These are phyloP conservation scores for Hansfordia pulvinata DNA, from an alignment of 2,329 filamentous ascomycete genomes.

Conservation along the genomic window DNA sequence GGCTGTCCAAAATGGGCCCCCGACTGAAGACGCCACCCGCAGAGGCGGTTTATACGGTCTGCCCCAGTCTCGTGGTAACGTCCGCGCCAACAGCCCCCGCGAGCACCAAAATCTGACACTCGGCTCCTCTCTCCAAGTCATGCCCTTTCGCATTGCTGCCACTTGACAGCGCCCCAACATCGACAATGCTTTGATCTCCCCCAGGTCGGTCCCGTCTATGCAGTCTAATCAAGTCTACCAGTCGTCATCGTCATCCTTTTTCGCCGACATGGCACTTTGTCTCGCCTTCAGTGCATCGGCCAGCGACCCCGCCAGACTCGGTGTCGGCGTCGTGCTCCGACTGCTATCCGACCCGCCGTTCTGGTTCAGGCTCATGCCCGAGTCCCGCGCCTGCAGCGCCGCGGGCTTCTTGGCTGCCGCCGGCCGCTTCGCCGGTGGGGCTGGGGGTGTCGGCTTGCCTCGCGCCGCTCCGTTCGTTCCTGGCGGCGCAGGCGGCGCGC, in stretches of 20 bases:
- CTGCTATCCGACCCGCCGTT: constrained; percentile 47
- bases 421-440: constrained; percentile 70
- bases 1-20: too few species aligned
- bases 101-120: too few species aligned
- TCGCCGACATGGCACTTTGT: constrained; percentile 63
- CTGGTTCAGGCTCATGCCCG: constrained; percentile 46
- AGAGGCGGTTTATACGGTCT: too few species aligned
- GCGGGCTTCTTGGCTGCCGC: constrained; percentile 58
- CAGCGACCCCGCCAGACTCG: constrained; percentile 58
- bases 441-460: constrained; percentile 59
- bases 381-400: constrained; percentile 58
- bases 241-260: constrained; percentile 56
- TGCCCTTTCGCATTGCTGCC: too few species aligned
- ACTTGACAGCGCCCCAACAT: too few species aligned
- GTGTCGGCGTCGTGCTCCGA: constrained; percentile 57
- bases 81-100: too few species aligned
- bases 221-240: constrained; percentile 31
- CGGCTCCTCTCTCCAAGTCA: too few species aligned
- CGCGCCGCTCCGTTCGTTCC: constrained; percentile 30
- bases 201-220: constrained; percentile 6
- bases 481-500: constrained; percentile 53
- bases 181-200: too few species aligned
- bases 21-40: too few species aligned
- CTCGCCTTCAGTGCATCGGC: constrained; percentile 68
- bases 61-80: too few species aligned